These are phyloP conservation scores for Pseudogymnoascus sp. DNA, from an alignment of 2,329 filamentous ascomycete species.

Conservation along the genomic window DNA sequence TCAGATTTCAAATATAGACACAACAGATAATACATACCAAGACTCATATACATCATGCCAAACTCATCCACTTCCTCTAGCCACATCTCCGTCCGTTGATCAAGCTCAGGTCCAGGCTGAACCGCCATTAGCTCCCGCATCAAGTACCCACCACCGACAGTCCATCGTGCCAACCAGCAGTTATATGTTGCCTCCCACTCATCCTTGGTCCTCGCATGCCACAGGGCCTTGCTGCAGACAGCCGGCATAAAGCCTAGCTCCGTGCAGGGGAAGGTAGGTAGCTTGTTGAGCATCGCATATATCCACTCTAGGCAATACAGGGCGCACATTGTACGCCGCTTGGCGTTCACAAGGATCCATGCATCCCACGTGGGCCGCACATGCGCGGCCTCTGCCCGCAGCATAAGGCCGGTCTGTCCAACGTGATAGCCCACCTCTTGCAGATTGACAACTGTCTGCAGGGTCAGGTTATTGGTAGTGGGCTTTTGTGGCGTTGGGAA, in stretches of 20 bases:
- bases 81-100: constrained; percentile 31
- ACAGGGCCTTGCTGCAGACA: constrained; percentile 32
- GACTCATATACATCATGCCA: constrained; percentile 32
- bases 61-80: constrained; percentile 36
- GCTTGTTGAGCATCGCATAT: constrained; percentile 30
- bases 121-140: constrained; percentile 29
- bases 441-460: constrained; percentile 26
- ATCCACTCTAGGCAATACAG: constrained; percentile 33
- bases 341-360: constrained; percentile 45
- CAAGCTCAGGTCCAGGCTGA: constrained; percentile 25
- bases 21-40: constrained; percentile 23
- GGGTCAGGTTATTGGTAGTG: constrained; percentile 19
- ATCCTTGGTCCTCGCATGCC: constrained; percentile 28
- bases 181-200: constrained; percentile 30
- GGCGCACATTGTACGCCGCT: constrained; percentile 37
- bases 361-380: constrained; percentile 28
- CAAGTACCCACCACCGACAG: constrained; percentile 21
- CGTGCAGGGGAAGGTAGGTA: constrained; percentile 29
- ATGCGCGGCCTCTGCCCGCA: constrained; percentile 29
- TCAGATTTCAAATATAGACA: background rate
- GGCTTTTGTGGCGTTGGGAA: constrained; percentile 27
- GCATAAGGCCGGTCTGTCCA: constrained; percentile 27
- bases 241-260: constrained; percentile 33
- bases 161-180: constrained; percentile 30
- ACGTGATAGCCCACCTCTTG: constrained; percentile 28